Base-by-base conservation (phyloP, 1,284 basidiomycete species). In the Melampsora americana region DNA sequence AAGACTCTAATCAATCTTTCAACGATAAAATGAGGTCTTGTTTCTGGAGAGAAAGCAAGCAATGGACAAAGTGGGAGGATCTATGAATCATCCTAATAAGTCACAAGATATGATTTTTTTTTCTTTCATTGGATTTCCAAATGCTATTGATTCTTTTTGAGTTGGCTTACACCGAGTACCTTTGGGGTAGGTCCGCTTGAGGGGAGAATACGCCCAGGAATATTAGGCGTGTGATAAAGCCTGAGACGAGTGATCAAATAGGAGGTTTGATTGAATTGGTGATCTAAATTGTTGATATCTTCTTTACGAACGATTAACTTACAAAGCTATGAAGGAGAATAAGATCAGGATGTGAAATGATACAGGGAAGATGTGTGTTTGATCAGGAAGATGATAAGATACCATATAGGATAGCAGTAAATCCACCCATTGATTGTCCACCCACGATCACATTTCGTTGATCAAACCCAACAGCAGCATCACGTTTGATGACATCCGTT, bases 341-440 rank as follows among this genome's bases (percentile, higher is more conserved):
- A 35, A 35, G 35, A 42, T 42, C 11, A 42, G 11, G 1, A 1
- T n/a, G n/a, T n/a, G 12, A 42, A 42, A 9, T 1, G 11, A 11
- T 35, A 35, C 66, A 14, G 59, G 35, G 30, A 39, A 16, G 35
- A 14, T 20, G 2, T 3, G 23, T 28, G 5, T 23, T 12, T 1
- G 23, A 30, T 18, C 30, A 16, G 62, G 26, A 62, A 20, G 28
- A 28, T 42, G 39, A 42, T 42, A 26, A 61, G 48, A 23, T 11
- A 76, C 73, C 66, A 69, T 76, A 76, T 23, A 65, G 28, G 5
- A 76, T 59, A 0, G 66, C 60, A 20, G 50, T 28, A 65, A 69
- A 76, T 30, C 73, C 73, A 23, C 73, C 73, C 60, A 76, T 62
- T 11, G 66, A 68, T 60, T 68, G 66, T 11, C 73, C 73, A 14